These are phyloP conservation scores for Trichoderma atroviride DNA, from an alignment of 2,329 filamentous ascomycete species.

Conservation along the genomic window DNA sequence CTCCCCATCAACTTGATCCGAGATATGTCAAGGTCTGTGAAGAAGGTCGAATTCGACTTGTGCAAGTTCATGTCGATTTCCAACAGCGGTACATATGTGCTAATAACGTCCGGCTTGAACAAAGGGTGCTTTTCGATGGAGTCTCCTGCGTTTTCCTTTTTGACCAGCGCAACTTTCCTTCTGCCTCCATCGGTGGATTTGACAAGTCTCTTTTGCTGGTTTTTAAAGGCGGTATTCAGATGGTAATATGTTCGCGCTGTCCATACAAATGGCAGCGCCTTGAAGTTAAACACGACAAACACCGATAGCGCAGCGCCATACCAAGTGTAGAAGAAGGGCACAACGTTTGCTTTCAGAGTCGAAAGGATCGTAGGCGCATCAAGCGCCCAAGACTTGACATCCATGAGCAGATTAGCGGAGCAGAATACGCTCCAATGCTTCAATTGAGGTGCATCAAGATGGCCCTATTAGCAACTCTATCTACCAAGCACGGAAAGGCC, in stretches of 20 bases:
- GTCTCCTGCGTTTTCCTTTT: not conserved
- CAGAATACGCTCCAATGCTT: not conserved
- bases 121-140: conserved; percentile 12
- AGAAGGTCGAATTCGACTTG: conserved; percentile 20
- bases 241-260: conserved; percentile 21
- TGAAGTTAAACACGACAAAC: conserved; percentile 9
- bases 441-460: not conserved
- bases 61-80: conserved; percentile 25
- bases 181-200: not conserved
- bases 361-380: not conserved
- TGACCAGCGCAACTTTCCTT: not conserved
- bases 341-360: not conserved
- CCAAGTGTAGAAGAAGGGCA: not conserved
- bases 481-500: not conserved
- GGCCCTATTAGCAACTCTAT: not conserved
- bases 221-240: not conserved
- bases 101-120: conserved; percentile 15
- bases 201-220: not conserved
- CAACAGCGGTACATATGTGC: conserved; percentile 1
- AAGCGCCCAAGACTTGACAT: not conserved
- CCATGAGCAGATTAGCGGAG: not conserved
- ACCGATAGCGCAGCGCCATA: not conserved
- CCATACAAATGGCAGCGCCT: conserved; percentile 14
- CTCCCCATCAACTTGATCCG: not conserved
- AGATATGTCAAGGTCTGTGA: not conserved